Evolutionary conservation across 2,329 filamentous ascomycete genomes (phyloP).

Genomic region (Geoglossum cookeanum): DNA sequence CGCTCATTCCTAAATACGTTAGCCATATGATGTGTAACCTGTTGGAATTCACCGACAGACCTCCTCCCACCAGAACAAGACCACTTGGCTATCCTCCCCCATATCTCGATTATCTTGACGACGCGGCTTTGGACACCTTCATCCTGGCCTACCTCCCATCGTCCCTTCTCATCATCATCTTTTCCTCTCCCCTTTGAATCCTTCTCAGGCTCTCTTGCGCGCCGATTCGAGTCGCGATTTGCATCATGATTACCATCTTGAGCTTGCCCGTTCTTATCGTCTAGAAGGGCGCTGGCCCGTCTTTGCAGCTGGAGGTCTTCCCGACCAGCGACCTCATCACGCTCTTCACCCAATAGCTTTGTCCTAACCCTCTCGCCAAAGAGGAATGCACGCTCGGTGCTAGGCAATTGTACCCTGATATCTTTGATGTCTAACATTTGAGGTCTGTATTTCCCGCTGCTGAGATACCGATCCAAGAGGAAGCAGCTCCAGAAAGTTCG

Average conservation of each 20-base stretch:
- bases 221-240: conserved; percentile 22
- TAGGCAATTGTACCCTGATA: conserved; percentile 46
- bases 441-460: conserved; percentile 22
- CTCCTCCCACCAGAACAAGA: conserved; percentile 33
- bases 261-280: conserved; percentile 10
- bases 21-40: conserved; percentile 39
- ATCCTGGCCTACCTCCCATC: conserved; percentile 24
- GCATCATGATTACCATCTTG: conserved; percentile 24
- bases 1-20: conserved; percentile 31
- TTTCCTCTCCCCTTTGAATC: neutral
- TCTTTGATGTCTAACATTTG: conserved; percentile 40
- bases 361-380: conserved; percentile 37
- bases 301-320: conserved; percentile 15
- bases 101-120: conserved; percentile 28
- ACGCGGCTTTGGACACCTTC: conserved; percentile 28
- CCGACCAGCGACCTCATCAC: conserved; percentile 12
- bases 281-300: neutral
- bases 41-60: conserved; percentile 17
- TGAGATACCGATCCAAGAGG: conserved; percentile 50
- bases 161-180: conserved; percentile 15
- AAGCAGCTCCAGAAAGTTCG: conserved; percentile 60
- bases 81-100: conserved; percentile 32
- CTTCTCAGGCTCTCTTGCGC: neutral
- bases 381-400: conserved; percentile 45
- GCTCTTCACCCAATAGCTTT: conserved; percentile 20